Conservation (phyloP, 2,329 filamentous ascomycete species). For the Paracoccidioides lutzii region DNA sequence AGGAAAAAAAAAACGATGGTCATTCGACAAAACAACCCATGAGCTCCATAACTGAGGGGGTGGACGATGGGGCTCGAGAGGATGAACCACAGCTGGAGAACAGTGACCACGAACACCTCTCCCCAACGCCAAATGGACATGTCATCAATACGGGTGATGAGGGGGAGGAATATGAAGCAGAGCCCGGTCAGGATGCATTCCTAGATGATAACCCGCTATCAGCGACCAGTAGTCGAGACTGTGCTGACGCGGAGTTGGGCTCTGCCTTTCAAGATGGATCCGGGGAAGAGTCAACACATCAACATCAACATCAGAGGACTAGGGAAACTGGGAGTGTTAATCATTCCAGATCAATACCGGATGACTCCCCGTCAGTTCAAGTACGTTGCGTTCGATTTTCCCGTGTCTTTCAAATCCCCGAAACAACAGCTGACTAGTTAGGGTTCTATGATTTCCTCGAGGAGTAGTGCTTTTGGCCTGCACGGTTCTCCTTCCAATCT, state of each 20-base stretch:
- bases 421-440: constrained; percentile 18
- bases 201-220: constrained; percentile 18
- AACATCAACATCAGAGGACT: constrained; percentile 14
- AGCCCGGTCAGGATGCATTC: constrained; percentile 5
- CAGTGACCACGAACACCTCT: constrained; percentile 20
- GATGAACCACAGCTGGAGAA: constrained; percentile 37
- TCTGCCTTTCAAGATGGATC: constrained; percentile 1
- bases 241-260: constrained; percentile 2
- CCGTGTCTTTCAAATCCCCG: constrained; percentile 31
- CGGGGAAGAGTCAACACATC: constrained; percentile 14
- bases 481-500: constrained; percentile 53
- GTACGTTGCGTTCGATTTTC: constrained; percentile 48
- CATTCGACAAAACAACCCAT: constrained; percentile 43
- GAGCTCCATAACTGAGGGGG: constrained; percentile 55
- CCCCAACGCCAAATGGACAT: neutral
- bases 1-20: constrained; percentile 35
- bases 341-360: constrained; percentile 64
- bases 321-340: constrained; percentile 34
- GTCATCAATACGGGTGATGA: constrained; percentile 5
- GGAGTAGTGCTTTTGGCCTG: constrained; percentile 60
- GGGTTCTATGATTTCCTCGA: constrained; percentile 46
- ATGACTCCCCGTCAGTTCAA: constrained; percentile 74
- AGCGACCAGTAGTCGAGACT: constrained; percentile 16
- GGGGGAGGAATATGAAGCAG: constrained; percentile 10
- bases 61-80: constrained; percentile 47